Percentiles rank a stretch among this genome's conserved stretches.
phyloP scores from a whole-genome alignment of 2,329 filamentous ascomycete genomes.

The Escovopsis sp. region DNA sequence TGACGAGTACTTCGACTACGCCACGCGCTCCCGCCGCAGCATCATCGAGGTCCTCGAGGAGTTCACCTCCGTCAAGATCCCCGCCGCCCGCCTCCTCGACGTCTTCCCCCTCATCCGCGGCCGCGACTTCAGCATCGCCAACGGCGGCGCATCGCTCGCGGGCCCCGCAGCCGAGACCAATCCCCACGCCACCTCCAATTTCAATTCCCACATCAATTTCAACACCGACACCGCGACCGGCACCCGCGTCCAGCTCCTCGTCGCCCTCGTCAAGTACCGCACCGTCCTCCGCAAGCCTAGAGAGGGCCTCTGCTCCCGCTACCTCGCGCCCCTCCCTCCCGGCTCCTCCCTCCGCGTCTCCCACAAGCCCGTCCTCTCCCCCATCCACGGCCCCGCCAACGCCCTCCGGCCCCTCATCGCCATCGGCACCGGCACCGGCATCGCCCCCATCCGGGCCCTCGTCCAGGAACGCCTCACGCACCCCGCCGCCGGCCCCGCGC shows the following conservation, averaged over 20 bases:
- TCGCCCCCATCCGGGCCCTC: constrained; percentile 71
- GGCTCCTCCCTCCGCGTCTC: constrained; percentile 46
- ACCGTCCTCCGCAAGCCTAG: constrained; percentile 75
- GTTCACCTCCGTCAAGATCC: constrained; percentile 71
- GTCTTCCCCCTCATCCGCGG: constrained; percentile 72
- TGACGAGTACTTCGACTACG: constrained; percentile 93
- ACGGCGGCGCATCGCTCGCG: constrained; percentile 37
- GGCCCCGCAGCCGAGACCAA: constrained; percentile 8
- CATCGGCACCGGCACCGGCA: constrained; percentile 72
- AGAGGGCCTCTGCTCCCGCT: constrained; percentile 80
- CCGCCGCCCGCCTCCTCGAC: constrained; percentile 55
- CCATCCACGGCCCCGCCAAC: constrained; percentile 24
- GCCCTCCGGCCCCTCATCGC: constrained; percentile 49
- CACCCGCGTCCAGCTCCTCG: constrained; percentile 53
- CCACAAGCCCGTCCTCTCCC: constrained; percentile 32
- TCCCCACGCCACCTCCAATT: background rate
- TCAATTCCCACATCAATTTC: constrained; percentile 20
- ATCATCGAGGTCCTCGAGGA: constrained; percentile 89
- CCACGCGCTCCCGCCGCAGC: constrained; percentile 73
- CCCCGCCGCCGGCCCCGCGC: constrained; percentile 20
- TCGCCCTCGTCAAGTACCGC: constrained; percentile 82
- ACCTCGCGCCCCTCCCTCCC: constrained; percentile 50
- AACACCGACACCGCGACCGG: no score
- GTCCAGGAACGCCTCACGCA: constrained; percentile 52
- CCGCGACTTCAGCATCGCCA: constrained; percentile 88